Base-by-base conservation (phyloP, 2,329 filamentous ascomycete species). In the Hansfordia pulvinata region DNA sequence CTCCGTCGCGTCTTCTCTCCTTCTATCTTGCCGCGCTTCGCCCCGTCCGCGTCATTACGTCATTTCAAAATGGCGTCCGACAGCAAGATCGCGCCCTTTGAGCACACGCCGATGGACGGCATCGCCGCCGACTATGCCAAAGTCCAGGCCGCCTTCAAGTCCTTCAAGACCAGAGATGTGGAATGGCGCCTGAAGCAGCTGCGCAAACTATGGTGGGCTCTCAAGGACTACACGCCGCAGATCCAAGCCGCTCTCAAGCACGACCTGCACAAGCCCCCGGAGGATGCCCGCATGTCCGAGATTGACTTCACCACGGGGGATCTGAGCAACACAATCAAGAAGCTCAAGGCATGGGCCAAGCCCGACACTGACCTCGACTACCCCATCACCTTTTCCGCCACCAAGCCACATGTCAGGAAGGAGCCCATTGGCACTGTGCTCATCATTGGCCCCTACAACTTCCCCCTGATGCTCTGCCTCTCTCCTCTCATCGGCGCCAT, bases 401-500 rank as follows among this genome's bases (percentile, higher is more conserved):
- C 93, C 56, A 75, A 62, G 30, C 79, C 85, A 19, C 76, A 68
- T 45, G 76, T 92, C 48, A 66, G 76, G 37, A 92, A 93, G 57
- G 88, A 96, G 45, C 90, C 90, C 2, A 53, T 94, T 30, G 90
- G 90, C 19, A 62, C 74, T 20, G 73, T 83, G 8, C 62, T 96
- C 40, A 72, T 94, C 43, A 92, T 96, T 45, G 84, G 85, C 30
- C 75, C 90, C 22, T 96, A 83, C 69, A 98, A 98, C 62, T 93
- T 86, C 52, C 90, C 90, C 27, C 61, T 93, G 49, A 76, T 86
- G 54, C 65, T 96, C 22, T 73, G 75, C 19, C 49, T 96, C 20
- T 68, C 71, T 2, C 85, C 88, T 2, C 53, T 93, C 33, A 69
- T 93, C 35, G 90, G 88, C 31, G 90, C 88, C 43, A 93, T 98